Evolutionary conservation across 2,329 filamentous ascomycete species (phyloP).

Genomic region (Microdochium bolleyi): DNA sequence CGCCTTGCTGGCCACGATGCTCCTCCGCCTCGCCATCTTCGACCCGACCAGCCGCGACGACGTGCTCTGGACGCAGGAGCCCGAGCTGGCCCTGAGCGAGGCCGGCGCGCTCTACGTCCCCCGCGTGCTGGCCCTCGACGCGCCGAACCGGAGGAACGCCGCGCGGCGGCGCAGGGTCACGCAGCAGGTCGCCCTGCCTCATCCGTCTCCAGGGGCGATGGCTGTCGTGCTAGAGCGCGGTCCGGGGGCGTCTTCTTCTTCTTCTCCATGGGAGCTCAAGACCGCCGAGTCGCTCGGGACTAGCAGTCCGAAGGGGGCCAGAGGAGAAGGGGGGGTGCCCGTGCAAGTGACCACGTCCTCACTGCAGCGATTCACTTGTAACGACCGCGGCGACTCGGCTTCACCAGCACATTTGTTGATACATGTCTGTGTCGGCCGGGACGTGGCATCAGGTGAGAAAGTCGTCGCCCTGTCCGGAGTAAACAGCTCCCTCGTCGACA

Average conservation of each 20-base stretch:
- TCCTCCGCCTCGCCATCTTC: conserved; percentile 1
- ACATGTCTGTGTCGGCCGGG: background rate
- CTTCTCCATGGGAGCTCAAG: background rate
- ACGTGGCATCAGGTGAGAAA: background rate
- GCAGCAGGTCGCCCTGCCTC: background rate
- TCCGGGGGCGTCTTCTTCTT: background rate
- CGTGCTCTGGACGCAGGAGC: conserved; percentile 4
- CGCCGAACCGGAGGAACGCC: background rate
- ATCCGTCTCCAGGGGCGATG: background rate
- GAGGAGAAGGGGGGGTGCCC: background rate
- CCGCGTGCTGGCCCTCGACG: background rate
- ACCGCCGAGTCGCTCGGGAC: background rate
- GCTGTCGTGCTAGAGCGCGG: background rate
- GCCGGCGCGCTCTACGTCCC: conserved; percentile 3
- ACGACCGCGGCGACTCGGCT: background rate
- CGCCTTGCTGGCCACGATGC: conserved; percentile 1
- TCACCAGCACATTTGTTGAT: background rate
- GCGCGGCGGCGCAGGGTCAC: background rate
- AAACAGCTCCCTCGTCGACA: background rate
- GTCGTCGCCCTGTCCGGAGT: background rate
- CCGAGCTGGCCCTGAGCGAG: conserved; percentile 2
- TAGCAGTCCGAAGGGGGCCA: background rate
- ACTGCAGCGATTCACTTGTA: background rate
- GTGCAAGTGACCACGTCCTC: background rate
- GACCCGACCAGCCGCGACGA: background rate